These are phyloP conservation scores for Exophiala xenobiotica DNA, from an alignment of 2,329 filamentous ascomycete species.

Conservation along the genomic window DNA sequence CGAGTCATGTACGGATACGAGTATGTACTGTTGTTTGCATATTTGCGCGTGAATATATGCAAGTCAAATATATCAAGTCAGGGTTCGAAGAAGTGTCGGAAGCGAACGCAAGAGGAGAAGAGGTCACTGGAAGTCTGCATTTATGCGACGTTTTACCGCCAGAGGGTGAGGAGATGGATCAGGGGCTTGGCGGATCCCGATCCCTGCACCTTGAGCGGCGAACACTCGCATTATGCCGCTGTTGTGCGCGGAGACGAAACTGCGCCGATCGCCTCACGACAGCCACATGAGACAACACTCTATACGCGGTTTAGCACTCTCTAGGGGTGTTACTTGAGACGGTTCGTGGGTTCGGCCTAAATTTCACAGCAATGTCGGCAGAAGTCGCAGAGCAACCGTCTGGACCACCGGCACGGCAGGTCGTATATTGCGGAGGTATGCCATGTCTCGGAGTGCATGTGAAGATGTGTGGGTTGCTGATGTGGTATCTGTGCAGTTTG, in stretches of 20 bases:
- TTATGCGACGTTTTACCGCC: neutral
- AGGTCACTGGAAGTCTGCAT: neutral
- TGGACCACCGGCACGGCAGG: constrained; percentile 52
- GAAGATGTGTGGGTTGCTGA: constrained; percentile 18
- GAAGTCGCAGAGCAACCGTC: constrained; percentile 34
- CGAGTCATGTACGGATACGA: too few species aligned
- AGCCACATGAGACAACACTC: constrained; percentile 22
- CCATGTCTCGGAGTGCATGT: constrained; percentile 9
- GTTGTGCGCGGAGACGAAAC: neutral
- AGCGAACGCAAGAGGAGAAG: neutral
- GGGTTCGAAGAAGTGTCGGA: too few species aligned
- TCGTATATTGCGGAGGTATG: constrained; percentile 63
- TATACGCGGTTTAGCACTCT: constrained; percentile 11
- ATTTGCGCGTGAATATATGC: neutral
- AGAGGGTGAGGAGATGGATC: too few species aligned
- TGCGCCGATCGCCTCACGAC: constrained; percentile 5
- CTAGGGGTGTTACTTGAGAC: constrained; percentile 22
- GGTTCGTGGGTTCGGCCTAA: constrained; percentile 16
- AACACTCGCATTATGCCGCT: neutral
- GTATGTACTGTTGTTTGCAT: neutral
- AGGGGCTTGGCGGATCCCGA: neutral
- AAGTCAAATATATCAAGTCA: too few species aligned
- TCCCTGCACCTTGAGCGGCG: too few species aligned
- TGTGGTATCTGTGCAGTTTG: constrained; percentile 51
- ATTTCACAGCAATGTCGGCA: constrained; percentile 19